phyloP scores from a whole-genome alignment of 2,329 filamentous ascomycete genomes.

The Coleophoma cylindrospora region DNA sequence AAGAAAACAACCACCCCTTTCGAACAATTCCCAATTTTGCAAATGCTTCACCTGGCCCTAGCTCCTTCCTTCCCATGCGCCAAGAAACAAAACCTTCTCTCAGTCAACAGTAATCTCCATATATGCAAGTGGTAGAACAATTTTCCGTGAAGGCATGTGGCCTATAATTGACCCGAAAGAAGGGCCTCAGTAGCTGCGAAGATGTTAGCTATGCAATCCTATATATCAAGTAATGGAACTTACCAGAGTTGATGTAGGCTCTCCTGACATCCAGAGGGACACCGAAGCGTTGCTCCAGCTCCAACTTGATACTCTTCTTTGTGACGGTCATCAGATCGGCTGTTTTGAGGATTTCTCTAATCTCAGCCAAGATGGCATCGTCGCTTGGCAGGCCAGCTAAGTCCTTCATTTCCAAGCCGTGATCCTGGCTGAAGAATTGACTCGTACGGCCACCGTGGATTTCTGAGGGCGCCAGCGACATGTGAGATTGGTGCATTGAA shows the following conservation, averaged over 20 bases:
- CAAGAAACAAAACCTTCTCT: too few relatives aligned
- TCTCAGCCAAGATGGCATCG: constrained; percentile 87
- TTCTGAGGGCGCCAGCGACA: constrained; percentile 77
- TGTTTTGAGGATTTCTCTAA: constrained; percentile 84
- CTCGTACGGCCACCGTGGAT: constrained; percentile 41
- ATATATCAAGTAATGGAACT: constrained; percentile 30
- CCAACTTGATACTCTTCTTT: constrained; percentile 95
- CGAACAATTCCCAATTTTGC: too few relatives aligned
- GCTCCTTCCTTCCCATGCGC: too few relatives aligned
- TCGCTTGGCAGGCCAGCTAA: constrained; percentile 74
- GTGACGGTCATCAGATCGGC: constrained; percentile 97
- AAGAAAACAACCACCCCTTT: too few relatives aligned
- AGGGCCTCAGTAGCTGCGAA: constrained; percentile 68
- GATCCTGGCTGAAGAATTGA: constrained; percentile 55
- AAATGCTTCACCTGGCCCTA: too few relatives aligned
- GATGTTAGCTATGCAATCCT: constrained; percentile 24
- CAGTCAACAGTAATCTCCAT: background rate
- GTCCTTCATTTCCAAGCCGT: constrained; percentile 63
- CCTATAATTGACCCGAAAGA: constrained; percentile 62
- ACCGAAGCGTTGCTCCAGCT: constrained; percentile 87
- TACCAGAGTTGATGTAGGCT: constrained; percentile 91
- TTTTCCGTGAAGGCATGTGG: background rate
- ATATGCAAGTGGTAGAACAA: background rate
- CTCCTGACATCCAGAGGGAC: constrained; percentile 82
- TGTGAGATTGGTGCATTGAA: constrained; percentile 47